Percentiles rank a stretch among this genome's conserved stretches.
phyloP scores from a whole-genome alignment of 2,329 filamentous ascomycete species.

The Pseudogymnoascus sp. region DNA sequence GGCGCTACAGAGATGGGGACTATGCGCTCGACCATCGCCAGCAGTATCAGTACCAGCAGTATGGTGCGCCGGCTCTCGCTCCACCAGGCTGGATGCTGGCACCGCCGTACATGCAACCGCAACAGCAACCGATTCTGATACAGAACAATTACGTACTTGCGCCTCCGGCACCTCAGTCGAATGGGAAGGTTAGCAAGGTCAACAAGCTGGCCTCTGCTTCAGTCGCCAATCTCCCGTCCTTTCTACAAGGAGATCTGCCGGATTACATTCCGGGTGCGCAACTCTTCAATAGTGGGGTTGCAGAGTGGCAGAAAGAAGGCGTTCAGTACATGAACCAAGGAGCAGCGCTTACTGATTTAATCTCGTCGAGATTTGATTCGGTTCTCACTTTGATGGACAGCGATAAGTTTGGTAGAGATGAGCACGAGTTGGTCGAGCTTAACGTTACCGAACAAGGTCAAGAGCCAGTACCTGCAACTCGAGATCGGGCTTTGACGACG shows the following conservation, averaged over 20 bases:
- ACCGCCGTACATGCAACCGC: slow-evolving; percentile 10
- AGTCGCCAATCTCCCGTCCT: slow-evolving; percentile 34
- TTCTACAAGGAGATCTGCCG: slow-evolving; percentile 35
- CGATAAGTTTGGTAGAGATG: slow-evolving; percentile 48
- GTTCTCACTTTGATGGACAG: slow-evolving; percentile 68
- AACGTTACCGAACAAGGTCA: slow-evolving; percentile 1
- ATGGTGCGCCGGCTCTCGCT: neutral
- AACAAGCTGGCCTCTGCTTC: slow-evolving; percentile 37
- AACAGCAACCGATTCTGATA: slow-evolving; percentile 41
- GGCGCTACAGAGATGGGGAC: slow-evolving; percentile 1
- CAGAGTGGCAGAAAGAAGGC: slow-evolving; percentile 38
- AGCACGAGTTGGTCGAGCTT: slow-evolving; percentile 44
- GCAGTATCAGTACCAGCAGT: slow-evolving; percentile 4
- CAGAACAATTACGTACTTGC: slow-evolving; percentile 45
- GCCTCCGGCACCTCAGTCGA: slow-evolving; percentile 18
- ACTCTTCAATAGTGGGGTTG: slow-evolving; percentile 40
- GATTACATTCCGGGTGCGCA: slow-evolving; percentile 29
- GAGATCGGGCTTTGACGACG: neutral
- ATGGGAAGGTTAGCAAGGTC: slow-evolving; percentile 23
- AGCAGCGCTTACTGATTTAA: slow-evolving; percentile 49
- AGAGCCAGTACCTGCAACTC: neutral
- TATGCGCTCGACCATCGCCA: neutral
- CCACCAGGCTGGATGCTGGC: slow-evolving; percentile 4
- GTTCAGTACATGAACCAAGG: slow-evolving; percentile 42
- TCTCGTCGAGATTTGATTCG: slow-evolving; percentile 57